Percentiles rank a stretch among this genome's conserved stretches.
phyloP scores from a whole-genome alignment of 129 eudicot genomes.

The Flaveria linearis region DNA sequence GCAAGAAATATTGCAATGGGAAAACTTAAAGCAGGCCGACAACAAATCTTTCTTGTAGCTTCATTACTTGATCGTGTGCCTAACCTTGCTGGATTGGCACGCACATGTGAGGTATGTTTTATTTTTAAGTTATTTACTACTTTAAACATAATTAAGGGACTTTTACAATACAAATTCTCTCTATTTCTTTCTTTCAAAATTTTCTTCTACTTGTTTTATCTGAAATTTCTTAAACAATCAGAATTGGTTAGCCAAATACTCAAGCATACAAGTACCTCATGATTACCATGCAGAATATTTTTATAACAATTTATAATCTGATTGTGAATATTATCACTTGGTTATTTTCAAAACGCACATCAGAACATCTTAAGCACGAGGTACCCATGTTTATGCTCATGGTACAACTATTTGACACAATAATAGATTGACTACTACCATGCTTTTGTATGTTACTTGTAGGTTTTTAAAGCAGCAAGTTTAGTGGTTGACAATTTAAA shows the following conservation, averaged over 20 bases:
- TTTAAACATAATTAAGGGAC: neutral
- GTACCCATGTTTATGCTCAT: neutral
- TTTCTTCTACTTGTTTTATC: neutral
- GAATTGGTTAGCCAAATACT: neutral
- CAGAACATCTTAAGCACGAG: neutral
- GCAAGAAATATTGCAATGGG: conserved; percentile 58
- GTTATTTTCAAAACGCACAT: neutral
- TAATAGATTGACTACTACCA: neutral
- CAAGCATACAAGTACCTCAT: neutral
- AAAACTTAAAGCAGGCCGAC: conserved; percentile 65
- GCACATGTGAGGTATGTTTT: conserved; percentile 85
- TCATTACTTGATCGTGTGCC: conserved; percentile 95
- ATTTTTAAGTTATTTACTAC: neutral
- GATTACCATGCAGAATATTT: neutral
- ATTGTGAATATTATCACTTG: neutral
- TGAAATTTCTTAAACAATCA: too few relatives aligned
- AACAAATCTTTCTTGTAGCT: conserved; percentile 76
- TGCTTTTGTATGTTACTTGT: conserved; percentile 20
- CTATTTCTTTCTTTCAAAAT: neutral
- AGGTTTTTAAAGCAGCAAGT: conserved; percentile 93
- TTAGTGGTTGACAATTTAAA: conserved; percentile 68
- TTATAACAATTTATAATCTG: neutral
- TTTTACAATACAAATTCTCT: neutral
- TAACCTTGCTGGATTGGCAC: conserved; percentile 96
- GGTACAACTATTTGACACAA: neutral